Conservation (phyloP, 202 grass and related monocot species). For the Alloteropsis angusta region DNA sequence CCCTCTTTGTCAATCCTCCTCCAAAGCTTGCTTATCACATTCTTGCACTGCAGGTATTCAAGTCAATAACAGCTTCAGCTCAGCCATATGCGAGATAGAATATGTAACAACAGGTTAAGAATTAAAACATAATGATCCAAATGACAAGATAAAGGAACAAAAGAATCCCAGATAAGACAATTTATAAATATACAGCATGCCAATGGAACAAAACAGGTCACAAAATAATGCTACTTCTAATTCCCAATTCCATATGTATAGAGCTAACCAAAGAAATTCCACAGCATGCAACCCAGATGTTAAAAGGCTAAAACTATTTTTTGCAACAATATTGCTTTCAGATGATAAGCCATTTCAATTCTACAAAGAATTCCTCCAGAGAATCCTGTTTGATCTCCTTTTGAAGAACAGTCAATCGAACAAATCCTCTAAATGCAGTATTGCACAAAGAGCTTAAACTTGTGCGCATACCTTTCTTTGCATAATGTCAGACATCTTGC, state of each 20-base stretch:
- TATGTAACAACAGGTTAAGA: not conserved
- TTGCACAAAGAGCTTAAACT: not conserved
- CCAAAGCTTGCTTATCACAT: slow-evolving; percentile 98
- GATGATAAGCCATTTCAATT: not conserved
- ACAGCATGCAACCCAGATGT: not conserved
- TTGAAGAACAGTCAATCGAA: not conserved
- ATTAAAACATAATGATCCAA: not conserved
- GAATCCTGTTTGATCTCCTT: not conserved
- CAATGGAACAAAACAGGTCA: not conserved
- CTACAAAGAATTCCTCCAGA: not conserved
- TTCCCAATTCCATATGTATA: not conserved
- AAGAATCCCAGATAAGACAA: not conserved
- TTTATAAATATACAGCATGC: not conserved
- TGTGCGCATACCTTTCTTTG: slow-evolving; percentile 77
- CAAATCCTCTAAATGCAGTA: not conserved
- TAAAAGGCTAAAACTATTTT: not conserved
- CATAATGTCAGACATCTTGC: slow-evolving; percentile 81
- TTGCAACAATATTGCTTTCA: slow-evolving; percentile 1
- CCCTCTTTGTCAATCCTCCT: slow-evolving; percentile 89
- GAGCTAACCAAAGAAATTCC: not conserved
- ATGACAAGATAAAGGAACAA: not conserved
- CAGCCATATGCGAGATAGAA: not conserved
- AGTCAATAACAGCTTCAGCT: not conserved
- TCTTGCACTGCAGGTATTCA: slow-evolving; percentile 68
- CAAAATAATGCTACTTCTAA: not conserved